phyloP scores from a whole-genome alignment of 2,329 filamentous ascomycete species.

The Stagonosporopsis rhizophila region DNA sequence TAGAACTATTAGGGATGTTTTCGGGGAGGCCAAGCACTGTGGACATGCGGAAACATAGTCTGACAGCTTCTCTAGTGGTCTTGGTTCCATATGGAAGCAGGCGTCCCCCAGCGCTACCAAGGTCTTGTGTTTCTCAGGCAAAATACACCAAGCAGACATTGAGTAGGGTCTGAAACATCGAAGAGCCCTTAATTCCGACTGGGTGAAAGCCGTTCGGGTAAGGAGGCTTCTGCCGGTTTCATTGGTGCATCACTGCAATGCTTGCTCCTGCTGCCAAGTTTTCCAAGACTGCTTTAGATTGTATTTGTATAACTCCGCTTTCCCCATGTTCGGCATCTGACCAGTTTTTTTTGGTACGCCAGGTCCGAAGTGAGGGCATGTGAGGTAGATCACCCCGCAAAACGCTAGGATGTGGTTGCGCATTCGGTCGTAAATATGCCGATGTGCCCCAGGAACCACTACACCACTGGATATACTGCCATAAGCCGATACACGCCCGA shows the following conservation, averaged over 20 bases:
- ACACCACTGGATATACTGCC: not conserved
- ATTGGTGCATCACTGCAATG: conserved; percentile 14
- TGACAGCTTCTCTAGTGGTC: conserved; percentile 11
- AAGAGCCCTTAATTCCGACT: conserved; percentile 8
- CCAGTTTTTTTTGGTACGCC: not conserved
- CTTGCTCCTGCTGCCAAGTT: conserved; percentile 15
- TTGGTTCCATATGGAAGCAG: conserved; percentile 5
- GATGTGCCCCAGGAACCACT: not conserved
- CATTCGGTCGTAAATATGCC: conserved; percentile 11
- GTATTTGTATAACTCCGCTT: not conserved
- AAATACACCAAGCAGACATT: conserved; percentile 4
- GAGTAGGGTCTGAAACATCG: conserved; percentile 12
- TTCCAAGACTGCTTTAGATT: conserved; percentile 15
- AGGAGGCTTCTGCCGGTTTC: not conserved
- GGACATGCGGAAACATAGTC: not conserved
- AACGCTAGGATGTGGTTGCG: not conserved
- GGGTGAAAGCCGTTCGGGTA: not conserved
- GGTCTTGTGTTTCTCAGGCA: not conserved
- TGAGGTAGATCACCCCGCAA: conserved; percentile 18
- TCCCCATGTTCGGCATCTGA: not conserved
- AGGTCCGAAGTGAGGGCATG: not conserved
- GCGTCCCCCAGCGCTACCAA: not conserved
- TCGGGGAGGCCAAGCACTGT: not conserved
- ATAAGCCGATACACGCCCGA: not conserved
- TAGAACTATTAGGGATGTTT: conserved; percentile 6